A percentile compares a stretch with the other conserved stretches of the same genome.
phyloP scores from a whole-genome alignment of 192 early-diverging fungal genomes.

The Martensiomyces pterosporus region DNA sequence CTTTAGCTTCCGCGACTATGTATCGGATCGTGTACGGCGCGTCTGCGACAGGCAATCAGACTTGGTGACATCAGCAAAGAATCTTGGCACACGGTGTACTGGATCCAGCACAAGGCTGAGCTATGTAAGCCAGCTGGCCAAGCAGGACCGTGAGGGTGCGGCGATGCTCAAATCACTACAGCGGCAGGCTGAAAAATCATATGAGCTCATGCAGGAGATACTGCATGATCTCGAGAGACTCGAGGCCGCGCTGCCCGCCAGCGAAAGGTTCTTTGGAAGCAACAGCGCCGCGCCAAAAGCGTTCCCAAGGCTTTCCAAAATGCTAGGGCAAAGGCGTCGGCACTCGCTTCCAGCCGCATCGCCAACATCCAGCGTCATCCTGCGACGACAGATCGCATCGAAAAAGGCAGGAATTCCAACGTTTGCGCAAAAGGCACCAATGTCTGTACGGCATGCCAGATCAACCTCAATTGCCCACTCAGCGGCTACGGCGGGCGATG shows the following conservation, averaged over 20 bases:
- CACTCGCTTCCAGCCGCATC: constrained; percentile 12
- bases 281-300: constrained; percentile 13
- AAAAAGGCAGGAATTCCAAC: constrained; percentile 22
- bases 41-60: constrained; percentile 39
- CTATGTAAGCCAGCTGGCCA: constrained; percentile 26
- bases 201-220: constrained; percentile 47
- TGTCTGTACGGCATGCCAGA: constrained; percentile 3
- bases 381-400: constrained; percentile 33
- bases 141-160: constrained; percentile 28
- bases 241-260: constrained; percentile 24
- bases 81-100: constrained; percentile 25
- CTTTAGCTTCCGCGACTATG: constrained; percentile 46
- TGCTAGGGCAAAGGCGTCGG: constrained; percentile 22
- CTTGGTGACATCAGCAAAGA: constrained; percentile 26
- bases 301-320: constrained; percentile 12
- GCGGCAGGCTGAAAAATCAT: constrained; percentile 46
- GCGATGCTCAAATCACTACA: constrained; percentile 35
- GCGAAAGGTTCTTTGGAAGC: constrained; percentile 13
- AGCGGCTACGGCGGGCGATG: too few relatives aligned
- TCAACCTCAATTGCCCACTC: constrained; percentile 14
- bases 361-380: constrained; percentile 14
- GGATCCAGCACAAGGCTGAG: constrained; percentile 18
- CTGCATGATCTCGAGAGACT: constrained; percentile 45
- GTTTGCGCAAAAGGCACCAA: constrained; percentile 9
- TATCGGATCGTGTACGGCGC: constrained; percentile 28